Base-by-base conservation (phyloP, 805 yeast genomes). In the Cephaloascus albidus region DNA sequence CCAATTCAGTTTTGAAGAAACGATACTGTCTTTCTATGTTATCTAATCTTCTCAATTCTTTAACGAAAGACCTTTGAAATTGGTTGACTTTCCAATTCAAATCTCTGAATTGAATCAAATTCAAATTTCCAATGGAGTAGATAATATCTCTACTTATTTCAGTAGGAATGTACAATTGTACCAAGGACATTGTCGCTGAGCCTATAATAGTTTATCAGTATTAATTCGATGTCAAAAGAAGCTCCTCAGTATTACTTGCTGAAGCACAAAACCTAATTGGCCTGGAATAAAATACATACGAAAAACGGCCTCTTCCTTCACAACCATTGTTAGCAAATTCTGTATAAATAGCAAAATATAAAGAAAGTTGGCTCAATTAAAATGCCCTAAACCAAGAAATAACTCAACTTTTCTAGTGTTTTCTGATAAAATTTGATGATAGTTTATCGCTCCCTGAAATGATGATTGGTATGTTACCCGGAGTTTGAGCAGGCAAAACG, bases 181-280 rank as follows among this genome's bases (percentile, higher is more conserved):
- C 84, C 51, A 89, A 74, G 37, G 95, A 78, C 97, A 93, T 94
- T 54, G 85, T 95, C 81, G 97, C 97, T 42, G 97, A 89, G 71
- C 96, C 68, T 60, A 40, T 34, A 5, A n/a, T 18, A 4, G 27
- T 20, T 17, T 33, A 19, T n/a, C n/a, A n/a, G n/a, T n/a, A n/a
- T n/a, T n/a, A n/a, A n/a, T n/a, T n/a, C n/a, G n/a, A n/a, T n/a
- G n/a, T n/a, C n/a, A n/a, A n/a, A n/a, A n/a, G n/a, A n/a, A n/a
- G n/a, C n/a, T n/a, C n/a, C n/a, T n/a, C n/a, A n/a, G n/a, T n/a
- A n/a, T n/a, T n/a, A n/a, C n/a, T n/a, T n/a, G n/a, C n/a, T n/a
- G n/a, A n/a, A n/a, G n/a, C n/a, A n/a, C n/a, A n/a, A n/a, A n/a
- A n/a, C n/a, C n/a, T n/a, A n/a, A n/a, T n/a, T n/a, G n/a, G n/a